These are phyloP conservation scores for Datisca glomerata DNA, from an alignment of 306 rosid genomes.

Conservation along the genomic window DNA sequence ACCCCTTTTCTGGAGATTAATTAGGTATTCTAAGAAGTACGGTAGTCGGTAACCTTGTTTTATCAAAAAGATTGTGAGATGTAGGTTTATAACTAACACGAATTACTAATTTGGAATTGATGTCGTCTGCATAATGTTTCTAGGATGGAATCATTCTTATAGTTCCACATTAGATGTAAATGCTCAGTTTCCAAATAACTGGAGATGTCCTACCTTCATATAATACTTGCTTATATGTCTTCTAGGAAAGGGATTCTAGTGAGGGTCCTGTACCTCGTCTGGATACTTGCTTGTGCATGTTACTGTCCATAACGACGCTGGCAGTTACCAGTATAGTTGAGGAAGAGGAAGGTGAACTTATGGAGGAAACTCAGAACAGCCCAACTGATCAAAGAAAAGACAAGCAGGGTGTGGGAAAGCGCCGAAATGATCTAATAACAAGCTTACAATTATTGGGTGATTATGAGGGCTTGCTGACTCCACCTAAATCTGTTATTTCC, in stretches of 20 bases:
- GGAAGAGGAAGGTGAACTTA: conserved; percentile 75
- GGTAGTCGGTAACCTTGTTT: too few species aligned
- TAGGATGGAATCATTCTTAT: too few species aligned
- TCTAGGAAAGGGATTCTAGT: conserved; percentile 68
- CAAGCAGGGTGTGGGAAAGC: conserved; percentile 38
- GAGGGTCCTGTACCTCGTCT: conserved; percentile 77
- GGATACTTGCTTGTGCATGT: conserved; percentile 73
- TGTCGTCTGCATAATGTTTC: too few species aligned
- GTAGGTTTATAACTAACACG: too few species aligned
- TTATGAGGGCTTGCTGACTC: conserved; percentile 46
- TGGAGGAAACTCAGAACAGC: conserved; percentile 43
- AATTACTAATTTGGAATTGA: too few species aligned
- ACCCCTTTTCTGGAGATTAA: too few species aligned
- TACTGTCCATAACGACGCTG: conserved; percentile 60
- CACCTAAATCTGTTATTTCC: conserved; percentile 47
- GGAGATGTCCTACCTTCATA: too few species aligned
- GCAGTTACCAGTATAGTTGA: conserved; percentile 55
- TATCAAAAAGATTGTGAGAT: too few species aligned
- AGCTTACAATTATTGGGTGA: conserved; percentile 76
- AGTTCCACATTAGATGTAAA: too few species aligned
- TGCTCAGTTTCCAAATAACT: too few species aligned
- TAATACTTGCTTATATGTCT: background rate
- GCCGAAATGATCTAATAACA: conserved; percentile 49
- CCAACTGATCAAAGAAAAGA: conserved; percentile 41
- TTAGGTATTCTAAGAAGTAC: too few species aligned